Conservation (phyloP, 2,329 filamentous ascomycete species). For the Zymoseptoria pseudotritici region DNA sequence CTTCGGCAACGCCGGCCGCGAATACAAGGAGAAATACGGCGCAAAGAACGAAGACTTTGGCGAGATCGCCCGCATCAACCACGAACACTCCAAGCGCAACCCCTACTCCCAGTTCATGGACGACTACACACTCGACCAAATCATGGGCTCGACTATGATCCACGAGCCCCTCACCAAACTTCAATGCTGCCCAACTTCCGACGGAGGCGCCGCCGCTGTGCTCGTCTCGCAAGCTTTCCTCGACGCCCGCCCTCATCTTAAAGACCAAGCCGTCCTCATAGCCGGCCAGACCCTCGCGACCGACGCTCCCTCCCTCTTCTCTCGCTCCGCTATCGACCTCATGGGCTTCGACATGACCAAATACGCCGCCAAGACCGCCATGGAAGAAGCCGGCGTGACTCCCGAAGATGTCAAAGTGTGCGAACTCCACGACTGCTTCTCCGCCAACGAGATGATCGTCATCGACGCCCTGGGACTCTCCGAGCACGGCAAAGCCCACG, state of each 20-base stretch:
- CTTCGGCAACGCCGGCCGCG: slow-evolving; percentile 90
- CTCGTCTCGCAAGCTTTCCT: slow-evolving; percentile 86
- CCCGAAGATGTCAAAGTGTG: slow-evolving; percentile 70
- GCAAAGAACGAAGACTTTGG: slow-evolving; percentile 81
- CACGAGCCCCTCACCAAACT: slow-evolving; percentile 86
- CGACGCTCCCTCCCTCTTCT: slow-evolving; percentile 74
- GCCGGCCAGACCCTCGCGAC: slow-evolving; percentile 82
- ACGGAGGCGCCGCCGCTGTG: slow-evolving; percentile 82
- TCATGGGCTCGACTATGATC: slow-evolving; percentile 69
- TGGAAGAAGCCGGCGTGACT: slow-evolving; percentile 61
- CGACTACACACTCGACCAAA: slow-evolving; percentile 79
- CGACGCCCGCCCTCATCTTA: slow-evolving; percentile 72
- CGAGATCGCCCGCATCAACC: slow-evolving; percentile 88
- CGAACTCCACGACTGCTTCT: slow-evolving; percentile 96
- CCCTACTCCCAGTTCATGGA: slow-evolving; percentile 97
- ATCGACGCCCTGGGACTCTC: slow-evolving; percentile 77
- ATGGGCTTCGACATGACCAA: slow-evolving; percentile 81
- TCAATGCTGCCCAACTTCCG: slow-evolving; percentile 96
- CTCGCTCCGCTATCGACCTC: slow-evolving; percentile 72
- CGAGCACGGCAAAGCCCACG: slow-evolving; percentile 76
- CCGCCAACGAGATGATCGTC: slow-evolving; percentile 84
- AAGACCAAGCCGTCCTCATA: slow-evolving; percentile 74
- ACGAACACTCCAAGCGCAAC: slow-evolving; percentile 83
- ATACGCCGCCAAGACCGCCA: slow-evolving; percentile 59
- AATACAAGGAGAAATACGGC: slow-evolving; percentile 90